Evolutionary conservation across 139 green algal genomes (phyloP), one percentile per base, ranked within the genome.

Genomic region (Chlamydomonas incerta): DNA sequence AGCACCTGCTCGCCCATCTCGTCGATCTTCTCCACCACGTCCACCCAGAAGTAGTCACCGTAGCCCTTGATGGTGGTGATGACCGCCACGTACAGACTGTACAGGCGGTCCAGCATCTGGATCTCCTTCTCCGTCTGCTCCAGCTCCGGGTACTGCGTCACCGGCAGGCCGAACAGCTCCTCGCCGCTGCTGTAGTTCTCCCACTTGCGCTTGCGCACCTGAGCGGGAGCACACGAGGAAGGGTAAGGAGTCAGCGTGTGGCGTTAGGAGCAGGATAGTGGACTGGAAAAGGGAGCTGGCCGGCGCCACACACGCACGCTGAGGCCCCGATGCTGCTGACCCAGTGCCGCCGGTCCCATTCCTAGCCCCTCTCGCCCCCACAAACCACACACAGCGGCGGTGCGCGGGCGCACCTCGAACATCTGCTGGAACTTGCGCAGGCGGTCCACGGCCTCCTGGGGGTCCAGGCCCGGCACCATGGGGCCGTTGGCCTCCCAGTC

Each of bases 181-280:
- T 99, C 96, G 21, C 96, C 97, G 46, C 69, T 91, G 41, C 65
- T 89, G 90, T 97, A 98, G 91, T 94, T 96, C 84, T 96, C 94
- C 97, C 96, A 98, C 91, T 98, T 98, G 88, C 93, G 93, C 92
- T 98, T 98, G 85, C 95, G 95, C 35, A 97, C 93, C 91, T 96
- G 80, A 2, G 21, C n/a, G n/a, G n/a, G n/a, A n/a, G n/a, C n/a
- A n/a, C n/a, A n/a, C 1, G 10, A 31, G 72, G 20, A 80, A 26
- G 41, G 41, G 41, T 50, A 50, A 50, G 41, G 41, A 50, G 41
- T n/a, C n/a, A n/a, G n/a, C n/a, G n/a, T n/a, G n/a, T n/a, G n/a
- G n/a, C n/a, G n/a, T n/a, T n/a, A n/a, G n/a, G n/a, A n/a, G n/a
- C n/a, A n/a, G n/a, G n/a, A n/a, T n/a, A n/a, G n/a, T n/a, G n/a